phyloP scores from a whole-genome alignment of 352 stramenopile genomes.

The Phytophthora hybrid region DNA sequence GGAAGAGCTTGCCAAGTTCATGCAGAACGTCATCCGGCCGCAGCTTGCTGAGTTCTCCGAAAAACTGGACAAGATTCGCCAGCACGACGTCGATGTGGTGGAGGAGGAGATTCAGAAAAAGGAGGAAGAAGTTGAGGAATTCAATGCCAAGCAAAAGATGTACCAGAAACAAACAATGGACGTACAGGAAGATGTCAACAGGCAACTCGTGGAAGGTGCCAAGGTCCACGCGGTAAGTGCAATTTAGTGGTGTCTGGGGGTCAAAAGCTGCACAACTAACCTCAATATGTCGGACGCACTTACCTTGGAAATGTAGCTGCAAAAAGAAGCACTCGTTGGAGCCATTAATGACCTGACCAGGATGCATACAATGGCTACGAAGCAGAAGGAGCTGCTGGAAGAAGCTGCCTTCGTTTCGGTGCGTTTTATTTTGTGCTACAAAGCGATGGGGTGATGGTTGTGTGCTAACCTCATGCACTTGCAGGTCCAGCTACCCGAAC shows the following conservation, averaged over 20 bases:
- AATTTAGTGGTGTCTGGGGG: not conserved
- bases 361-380: constrained; percentile 74
- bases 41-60: constrained; percentile 61
- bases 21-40: constrained; percentile 59
- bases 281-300: not conserved
- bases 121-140: constrained; percentile 60
- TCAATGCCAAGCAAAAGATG: constrained; percentile 63
- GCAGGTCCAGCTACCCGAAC: constrained; percentile 75
- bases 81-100: constrained; percentile 61
- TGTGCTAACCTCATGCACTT: constrained; percentile 4
- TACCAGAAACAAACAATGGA: constrained; percentile 68
- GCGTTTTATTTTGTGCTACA: constrained; percentile 7
- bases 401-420: constrained; percentile 85
- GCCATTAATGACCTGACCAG: constrained; percentile 70
- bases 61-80: constrained; percentile 72
- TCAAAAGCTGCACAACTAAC: not conserved
- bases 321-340: constrained; percentile 75
- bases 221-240: constrained; percentile 68
- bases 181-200: constrained; percentile 69
- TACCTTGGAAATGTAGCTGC: constrained; percentile 45
- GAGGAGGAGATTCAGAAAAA: constrained; percentile 68
- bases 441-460: not conserved
- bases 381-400: constrained; percentile 77
- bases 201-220: constrained; percentile 68
- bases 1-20: constrained; percentile 73